phyloP scores from a whole-genome alignment of 2,329 filamentous ascomycete species.

The Fusarium fracticaudum region DNA sequence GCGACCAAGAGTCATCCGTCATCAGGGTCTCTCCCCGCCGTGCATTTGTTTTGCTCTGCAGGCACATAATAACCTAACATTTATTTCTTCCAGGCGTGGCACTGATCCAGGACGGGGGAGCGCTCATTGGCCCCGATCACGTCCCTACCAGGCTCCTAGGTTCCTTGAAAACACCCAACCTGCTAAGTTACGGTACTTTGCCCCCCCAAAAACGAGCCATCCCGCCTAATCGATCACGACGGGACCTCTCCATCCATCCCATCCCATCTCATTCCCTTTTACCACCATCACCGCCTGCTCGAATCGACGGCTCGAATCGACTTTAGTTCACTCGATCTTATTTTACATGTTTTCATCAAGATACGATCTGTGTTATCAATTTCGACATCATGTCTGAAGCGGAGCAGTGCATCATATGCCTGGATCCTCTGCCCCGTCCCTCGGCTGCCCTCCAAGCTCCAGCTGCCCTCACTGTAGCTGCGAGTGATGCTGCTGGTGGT shows the following conservation, averaged over 20 bases:
- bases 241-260: neutral
- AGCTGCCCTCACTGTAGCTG: conserved; percentile 33
- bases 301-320: conserved; percentile 29
- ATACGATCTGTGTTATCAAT: conserved; percentile 48
- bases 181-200: conserved; percentile 21
- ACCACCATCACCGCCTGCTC: conserved; percentile 37
- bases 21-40: conserved; percentile 21
- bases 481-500: conserved; percentile 29
- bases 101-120: conserved; percentile 34
- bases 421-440: conserved; percentile 64
- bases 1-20: conserved; percentile 27
- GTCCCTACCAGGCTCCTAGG: conserved; percentile 43
- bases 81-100: conserved; percentile 38
- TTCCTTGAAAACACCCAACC: conserved; percentile 13
- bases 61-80: neutral
- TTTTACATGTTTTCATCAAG: conserved; percentile 61
- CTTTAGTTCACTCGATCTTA: conserved; percentile 33
- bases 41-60: conserved; percentile 9
- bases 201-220: conserved; percentile 26
- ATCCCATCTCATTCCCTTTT: conserved; percentile 22
- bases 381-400: conserved; percentile 61
- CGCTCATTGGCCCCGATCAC: conserved; percentile 46
- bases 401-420: conserved; percentile 77
- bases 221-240: conserved; percentile 29
- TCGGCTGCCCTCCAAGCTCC: conserved; percentile 36